phyloP scores from a whole-genome alignment of 495 filamentous ascomycete genomes.

The Podospora fimiseda region DNA sequence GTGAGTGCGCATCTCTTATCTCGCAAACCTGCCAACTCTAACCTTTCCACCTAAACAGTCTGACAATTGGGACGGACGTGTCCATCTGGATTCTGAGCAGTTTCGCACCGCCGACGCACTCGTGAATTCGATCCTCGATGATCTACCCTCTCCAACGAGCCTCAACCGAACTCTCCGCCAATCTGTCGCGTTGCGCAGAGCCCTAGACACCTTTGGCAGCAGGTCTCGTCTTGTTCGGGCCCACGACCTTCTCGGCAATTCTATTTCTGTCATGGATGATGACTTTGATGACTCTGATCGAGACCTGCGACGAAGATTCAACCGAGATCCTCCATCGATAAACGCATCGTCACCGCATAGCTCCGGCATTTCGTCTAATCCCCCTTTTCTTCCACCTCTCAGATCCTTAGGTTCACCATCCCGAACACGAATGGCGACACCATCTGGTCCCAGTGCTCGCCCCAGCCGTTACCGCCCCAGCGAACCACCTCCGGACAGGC shows the following conservation, averaged over 20 bases:
- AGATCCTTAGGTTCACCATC: constrained; percentile 33
- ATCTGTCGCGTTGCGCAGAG: too few relatives aligned
- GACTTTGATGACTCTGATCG: constrained; percentile 27
- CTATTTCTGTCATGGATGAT: constrained; percentile 1
- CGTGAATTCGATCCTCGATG: too few relatives aligned
- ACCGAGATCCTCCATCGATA: constrained; percentile 29
- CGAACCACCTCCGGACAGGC: constrained; percentile 24
- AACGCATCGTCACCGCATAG: constrained; percentile 15
- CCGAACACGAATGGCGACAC: constrained; percentile 23
- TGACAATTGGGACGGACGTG: too few relatives aligned
- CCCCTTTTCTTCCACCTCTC: constrained; percentile 36
- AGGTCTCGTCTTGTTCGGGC: not conserved
- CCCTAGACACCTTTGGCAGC: too few relatives aligned
- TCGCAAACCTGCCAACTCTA: too few relatives aligned
- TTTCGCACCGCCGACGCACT: too few relatives aligned
- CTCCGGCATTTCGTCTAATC: constrained; percentile 16
- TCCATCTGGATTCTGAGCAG: too few relatives aligned
- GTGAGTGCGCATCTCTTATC: too few relatives aligned
- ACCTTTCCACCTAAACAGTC: too few relatives aligned
- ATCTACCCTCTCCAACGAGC: too few relatives aligned
- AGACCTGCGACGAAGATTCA: constrained; percentile 31
- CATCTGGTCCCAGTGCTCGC: constrained; percentile 17
- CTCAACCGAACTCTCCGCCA: too few relatives aligned
- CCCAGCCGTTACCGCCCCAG: constrained; percentile 26
- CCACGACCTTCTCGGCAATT: not conserved